Evolutionary conservation across 2,329 filamentous ascomycete species (phyloP), one percentile per base, ranked within the genome.

Genomic region (Cercospora sojina): DNA sequence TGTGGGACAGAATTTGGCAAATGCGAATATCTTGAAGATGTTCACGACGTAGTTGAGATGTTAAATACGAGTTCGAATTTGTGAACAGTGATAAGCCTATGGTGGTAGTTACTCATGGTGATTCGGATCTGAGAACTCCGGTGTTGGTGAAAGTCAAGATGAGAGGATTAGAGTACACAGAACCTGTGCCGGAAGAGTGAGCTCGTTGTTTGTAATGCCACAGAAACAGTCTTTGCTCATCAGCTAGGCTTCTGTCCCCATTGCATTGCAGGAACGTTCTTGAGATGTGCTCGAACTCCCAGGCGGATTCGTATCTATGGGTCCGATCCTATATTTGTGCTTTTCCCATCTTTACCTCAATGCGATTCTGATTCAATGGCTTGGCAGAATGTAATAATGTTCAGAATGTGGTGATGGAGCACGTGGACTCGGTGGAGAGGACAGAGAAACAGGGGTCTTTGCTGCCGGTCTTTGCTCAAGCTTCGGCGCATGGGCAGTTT

Each of bases 1-100:
- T 41, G 59, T 59, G 35, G 64, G 64, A 2, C 64, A 60, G 12
- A 63, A 59, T 35, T 41, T 63, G 32, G 59, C 59, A 6, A 66
- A 32, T 38, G 59, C 59, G 25, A 62, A 58, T 18, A 51, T 66
- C 3, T 41, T 62, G 18, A 65, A 65, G 25, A 57, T 51, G 13
- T 62, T 56, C 16, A 51, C 51, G 25, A 66, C 38, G 10, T 31
- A 62, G 38, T 35, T 66, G 13, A 12, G n/a, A n/a, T 55, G 27
- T 49, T 56, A n/a, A n/a, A n/a, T n/a, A 55, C 23, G 31, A 62
- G 27, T 55, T 56, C 20, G 59, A 62, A 16, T 55, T 62, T 35
- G n/a, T 62, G 60, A 62, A 56, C n/a, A 62, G 10, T 10, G 31
- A 62, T 23, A 29, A 55, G 60, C 60, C 49, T 27, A 56, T 62